phyloP scores from a whole-genome alignment of 192 early-diverging fungal genomes.

The Haplosporangium gracile region DNA sequence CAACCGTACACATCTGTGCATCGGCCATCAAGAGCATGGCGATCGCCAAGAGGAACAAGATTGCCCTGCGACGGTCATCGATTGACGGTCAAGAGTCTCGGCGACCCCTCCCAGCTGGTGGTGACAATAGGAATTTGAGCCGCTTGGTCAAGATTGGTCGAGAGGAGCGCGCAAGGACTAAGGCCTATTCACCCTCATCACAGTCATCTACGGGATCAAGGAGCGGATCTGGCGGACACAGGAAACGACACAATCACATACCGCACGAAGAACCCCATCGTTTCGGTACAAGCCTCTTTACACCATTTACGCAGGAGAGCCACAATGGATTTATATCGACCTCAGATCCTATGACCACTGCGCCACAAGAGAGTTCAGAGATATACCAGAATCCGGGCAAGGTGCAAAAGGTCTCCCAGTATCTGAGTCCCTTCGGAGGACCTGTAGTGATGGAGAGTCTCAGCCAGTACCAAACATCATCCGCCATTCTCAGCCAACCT shows the following conservation, averaged over 20 bases:
- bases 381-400: slow-evolving; percentile 30
- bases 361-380: neutral
- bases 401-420: slow-evolving; percentile 44
- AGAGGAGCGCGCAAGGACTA: slow-evolving; percentile 29
- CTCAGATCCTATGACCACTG: neutral
- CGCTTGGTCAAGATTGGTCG: slow-evolving; percentile 41
- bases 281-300: neutral
- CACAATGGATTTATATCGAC: neutral
- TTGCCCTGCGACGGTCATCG: slow-evolving; percentile 3
- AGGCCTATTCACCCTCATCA: slow-evolving; percentile 14
- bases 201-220: slow-evolving; percentile 8
- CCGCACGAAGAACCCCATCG: slow-evolving; percentile 10
- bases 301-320: neutral
- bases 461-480: slow-evolving; percentile 37
- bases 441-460: slow-evolving; percentile 45
- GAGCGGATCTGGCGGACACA: neutral
- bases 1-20: slow-evolving; percentile 41
- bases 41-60: slow-evolving; percentile 38
- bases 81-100: neutral
- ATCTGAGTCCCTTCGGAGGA: slow-evolving; percentile 45
- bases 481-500: slow-evolving; percentile 41
- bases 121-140: slow-evolving; percentile 29
- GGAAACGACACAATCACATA: slow-evolving; percentile 30
- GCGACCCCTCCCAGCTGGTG: neutral
- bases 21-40: slow-evolving; percentile 50